A percentile compares a stretch with the other conserved stretches of the same genome.
These are phyloP conservation scores for Pisolithus tinctorius DNA, from an alignment of 768 basidiomycete genomes.

Conservation along the genomic window DNA sequence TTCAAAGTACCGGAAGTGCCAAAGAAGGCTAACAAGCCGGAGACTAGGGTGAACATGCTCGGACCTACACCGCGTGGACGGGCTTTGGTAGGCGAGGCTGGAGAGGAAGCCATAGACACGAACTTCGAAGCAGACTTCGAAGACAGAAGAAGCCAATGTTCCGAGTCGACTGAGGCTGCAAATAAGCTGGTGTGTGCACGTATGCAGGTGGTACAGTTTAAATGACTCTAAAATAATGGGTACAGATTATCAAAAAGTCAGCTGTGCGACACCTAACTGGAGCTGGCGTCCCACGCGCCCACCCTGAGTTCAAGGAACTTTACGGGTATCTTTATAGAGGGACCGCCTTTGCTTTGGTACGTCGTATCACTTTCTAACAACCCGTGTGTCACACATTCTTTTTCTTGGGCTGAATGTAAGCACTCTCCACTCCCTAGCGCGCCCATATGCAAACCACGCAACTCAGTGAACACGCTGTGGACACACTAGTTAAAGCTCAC, in stretches of 20 bases:
- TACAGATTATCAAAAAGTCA: conserved; percentile 35
- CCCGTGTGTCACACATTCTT: not conserved
- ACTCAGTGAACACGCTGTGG: conserved; percentile 20
- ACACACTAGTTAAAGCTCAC: conserved; percentile 31
- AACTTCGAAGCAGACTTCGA: conserved; percentile 23
- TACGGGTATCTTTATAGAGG: conserved; percentile 36
- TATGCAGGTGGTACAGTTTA: not conserved
- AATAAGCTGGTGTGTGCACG: conserved; percentile 51
- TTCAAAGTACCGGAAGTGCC: conserved; percentile 51
- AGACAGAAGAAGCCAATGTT: conserved; percentile 12
- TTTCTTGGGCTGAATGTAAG: not conserved
- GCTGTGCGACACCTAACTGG: conserved; percentile 27
- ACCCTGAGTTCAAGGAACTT: conserved; percentile 35
- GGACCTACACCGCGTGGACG: conserved; percentile 12
- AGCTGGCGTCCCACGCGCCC: conserved; percentile 29
- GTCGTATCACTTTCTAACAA: conserved; percentile 6
- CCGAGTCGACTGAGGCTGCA: conserved; percentile 39
- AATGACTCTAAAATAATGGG: not conserved
- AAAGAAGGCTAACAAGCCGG: conserved; percentile 13
- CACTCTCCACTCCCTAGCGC: conserved; percentile 13
- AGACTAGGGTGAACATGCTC: conserved; percentile 25
- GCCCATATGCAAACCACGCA: conserved; percentile 21
- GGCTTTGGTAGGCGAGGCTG: conserved; percentile 8
- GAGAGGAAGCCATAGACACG: conserved; percentile 34
- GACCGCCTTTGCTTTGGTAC: conserved; percentile 34